phyloP scores from a whole-genome alignment of 257 asterid species.

The Fraxinus pennsylvanica region DNA sequence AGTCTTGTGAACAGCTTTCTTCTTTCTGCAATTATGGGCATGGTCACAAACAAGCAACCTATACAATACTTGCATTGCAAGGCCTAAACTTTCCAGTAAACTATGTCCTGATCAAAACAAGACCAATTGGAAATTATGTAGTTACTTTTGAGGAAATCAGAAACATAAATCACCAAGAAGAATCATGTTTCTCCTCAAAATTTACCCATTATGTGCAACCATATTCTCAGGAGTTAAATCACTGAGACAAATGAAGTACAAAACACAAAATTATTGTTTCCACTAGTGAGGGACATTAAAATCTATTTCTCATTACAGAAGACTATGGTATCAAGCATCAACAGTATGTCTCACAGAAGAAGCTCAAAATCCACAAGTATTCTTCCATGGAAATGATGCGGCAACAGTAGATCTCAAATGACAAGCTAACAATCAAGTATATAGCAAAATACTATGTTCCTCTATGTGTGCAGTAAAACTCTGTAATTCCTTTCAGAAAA shows the following conservation, averaged over 20 bases:
- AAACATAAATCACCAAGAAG: background rate
- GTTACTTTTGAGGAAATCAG: background rate
- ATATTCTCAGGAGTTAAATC: background rate
- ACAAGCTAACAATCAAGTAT: background rate
- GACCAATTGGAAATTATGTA: background rate
- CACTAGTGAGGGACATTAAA: background rate
- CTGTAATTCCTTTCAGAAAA: background rate
- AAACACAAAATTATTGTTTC: background rate
- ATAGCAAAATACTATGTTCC: background rate
- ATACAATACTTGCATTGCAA: background rate
- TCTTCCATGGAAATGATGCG: background rate
- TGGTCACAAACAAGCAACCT: background rate
- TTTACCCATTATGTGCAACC: background rate
- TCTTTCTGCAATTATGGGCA: conserved; percentile 52
- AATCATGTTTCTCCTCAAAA: background rate
- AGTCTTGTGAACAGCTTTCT: conserved; percentile 82
- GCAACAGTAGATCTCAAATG: background rate
- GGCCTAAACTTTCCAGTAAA: background rate
- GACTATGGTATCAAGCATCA: no score
- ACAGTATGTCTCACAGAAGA: background rate
- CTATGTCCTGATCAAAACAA: background rate
- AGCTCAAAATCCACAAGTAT: background rate
- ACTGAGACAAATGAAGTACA: background rate
- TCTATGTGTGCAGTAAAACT: background rate
- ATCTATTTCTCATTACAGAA: background rate